Conservation (phyloP, 2,329 filamentous ascomycete genomes). For the Eutypa lata region DNA sequence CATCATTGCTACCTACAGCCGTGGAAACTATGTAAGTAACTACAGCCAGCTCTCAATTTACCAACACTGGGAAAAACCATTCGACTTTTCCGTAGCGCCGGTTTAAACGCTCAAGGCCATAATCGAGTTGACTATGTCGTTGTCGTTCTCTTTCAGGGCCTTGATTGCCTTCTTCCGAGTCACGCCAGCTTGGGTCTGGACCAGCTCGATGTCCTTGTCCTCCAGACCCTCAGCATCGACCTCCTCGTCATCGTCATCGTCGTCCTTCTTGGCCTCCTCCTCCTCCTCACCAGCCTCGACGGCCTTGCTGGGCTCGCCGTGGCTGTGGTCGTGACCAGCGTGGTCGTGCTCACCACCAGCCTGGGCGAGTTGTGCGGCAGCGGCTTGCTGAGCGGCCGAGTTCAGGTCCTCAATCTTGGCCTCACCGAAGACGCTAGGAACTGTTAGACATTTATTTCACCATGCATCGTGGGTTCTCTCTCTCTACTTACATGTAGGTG, state of each 20-base stretch:
- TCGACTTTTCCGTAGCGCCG: neutral
- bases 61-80: neutral
- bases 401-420: conserved; percentile 99
- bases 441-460: neutral
- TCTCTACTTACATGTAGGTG: conserved; percentile 87
- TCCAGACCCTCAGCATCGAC: conserved; percentile 92
- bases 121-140: conserved; percentile 99
- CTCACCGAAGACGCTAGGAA: conserved; percentile 89
- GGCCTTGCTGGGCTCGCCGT: conserved; percentile 64
- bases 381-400: conserved; percentile 93
- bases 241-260: conserved; percentile 89
- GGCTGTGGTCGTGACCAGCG: conserved; percentile 66
- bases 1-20: conserved; percentile 19
- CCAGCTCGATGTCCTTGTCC: conserved; percentile 98
- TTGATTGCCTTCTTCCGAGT: conserved; percentile 98
- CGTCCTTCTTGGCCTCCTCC: conserved; percentile 69
- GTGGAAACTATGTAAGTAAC: too few species aligned
- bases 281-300: conserved; percentile 56
- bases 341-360: conserved; percentile 59
- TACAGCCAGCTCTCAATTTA: too few species aligned
- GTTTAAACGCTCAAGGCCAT: conserved; percentile 88
- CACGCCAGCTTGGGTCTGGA: conserved; percentile 96
- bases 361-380: conserved; percentile 89
- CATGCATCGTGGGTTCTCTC: neutral
- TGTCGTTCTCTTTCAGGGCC: conserved; percentile 98